These are phyloP conservation scores for Mycena indigotica DNA, from an alignment of 768 basidiomycete genomes.

Conservation along the genomic window DNA sequence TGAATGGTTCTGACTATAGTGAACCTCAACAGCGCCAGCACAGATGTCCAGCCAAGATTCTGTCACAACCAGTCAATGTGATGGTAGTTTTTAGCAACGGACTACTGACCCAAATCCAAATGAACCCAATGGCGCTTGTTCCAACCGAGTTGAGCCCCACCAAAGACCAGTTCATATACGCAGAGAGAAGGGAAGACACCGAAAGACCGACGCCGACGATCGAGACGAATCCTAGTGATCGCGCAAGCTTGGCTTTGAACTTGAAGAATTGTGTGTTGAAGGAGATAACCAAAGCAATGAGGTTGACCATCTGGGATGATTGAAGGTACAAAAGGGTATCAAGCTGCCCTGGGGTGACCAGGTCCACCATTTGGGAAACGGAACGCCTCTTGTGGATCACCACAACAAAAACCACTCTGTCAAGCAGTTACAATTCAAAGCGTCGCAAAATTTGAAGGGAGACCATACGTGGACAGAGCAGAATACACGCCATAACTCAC, in stretches of 20 bases:
- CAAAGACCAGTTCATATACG: constrained; percentile 92
- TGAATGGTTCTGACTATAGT: too few species aligned
- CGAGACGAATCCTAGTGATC: constrained; percentile 70
- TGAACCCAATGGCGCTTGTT: constrained; percentile 93
- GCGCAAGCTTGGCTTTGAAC: constrained; percentile 75
- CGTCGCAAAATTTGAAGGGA: too few species aligned
- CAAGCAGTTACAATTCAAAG: too few species aligned
- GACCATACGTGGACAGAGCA: constrained; percentile 86
- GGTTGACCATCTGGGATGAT: constrained; percentile 97
- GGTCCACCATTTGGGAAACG: too few species aligned
- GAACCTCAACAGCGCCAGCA: too few species aligned
- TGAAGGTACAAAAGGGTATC: constrained; percentile 92
- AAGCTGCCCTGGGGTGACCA: constrained; percentile 46
- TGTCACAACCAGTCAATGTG: neutral
- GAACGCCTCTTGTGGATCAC: too few species aligned
- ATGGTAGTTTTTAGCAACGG: neutral
- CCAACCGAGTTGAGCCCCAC: constrained; percentile 80
- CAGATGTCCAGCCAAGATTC: neutral
- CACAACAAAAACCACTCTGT: too few species aligned
- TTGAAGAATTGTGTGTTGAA: constrained; percentile 90
- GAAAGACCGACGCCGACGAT: constrained; percentile 94
- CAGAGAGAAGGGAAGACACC: constrained; percentile 92
- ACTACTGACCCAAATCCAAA: constrained; percentile 92
- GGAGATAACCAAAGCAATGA: constrained; percentile 92
- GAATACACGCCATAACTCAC: constrained; percentile 15